Evolutionary conservation across 2,329 filamentous ascomycete genomes (phyloP).

Genomic region (Fusarium floridanum): DNA sequence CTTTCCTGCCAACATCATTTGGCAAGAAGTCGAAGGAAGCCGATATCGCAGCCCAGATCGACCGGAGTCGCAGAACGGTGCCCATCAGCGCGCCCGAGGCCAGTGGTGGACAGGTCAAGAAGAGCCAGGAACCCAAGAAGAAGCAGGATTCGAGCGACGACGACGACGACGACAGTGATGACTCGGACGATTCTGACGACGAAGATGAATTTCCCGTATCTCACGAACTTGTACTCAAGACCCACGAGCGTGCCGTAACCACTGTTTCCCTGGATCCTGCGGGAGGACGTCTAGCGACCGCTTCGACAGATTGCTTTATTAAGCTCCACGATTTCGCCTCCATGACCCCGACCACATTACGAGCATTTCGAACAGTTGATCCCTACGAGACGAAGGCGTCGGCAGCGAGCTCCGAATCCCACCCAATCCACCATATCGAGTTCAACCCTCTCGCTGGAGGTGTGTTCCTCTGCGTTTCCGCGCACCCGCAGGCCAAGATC

Average conservation of each 20-base stretch:
- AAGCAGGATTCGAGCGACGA: conserved; percentile 61
- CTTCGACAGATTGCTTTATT: conserved; percentile 89
- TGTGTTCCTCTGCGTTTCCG: conserved; percentile 87
- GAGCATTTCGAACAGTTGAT: conserved; percentile 93
- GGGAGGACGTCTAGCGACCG: conserved; percentile 87
- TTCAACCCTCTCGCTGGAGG: conserved; percentile 88
- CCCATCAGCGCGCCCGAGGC: conserved; percentile 27
- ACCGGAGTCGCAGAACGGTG: conserved; percentile 76
- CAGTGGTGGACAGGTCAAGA: conserved; percentile 20
- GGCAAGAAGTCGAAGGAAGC: conserved; percentile 83
- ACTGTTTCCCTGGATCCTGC: conserved; percentile 86
- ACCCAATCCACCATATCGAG: conserved; percentile 86
- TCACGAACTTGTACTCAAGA: conserved; percentile 92
- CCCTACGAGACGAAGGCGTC: conserved; percentile 81
- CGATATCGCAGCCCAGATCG: conserved; percentile 84
- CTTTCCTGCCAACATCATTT: conserved; percentile 85
- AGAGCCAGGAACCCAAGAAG: conserved; percentile 35
- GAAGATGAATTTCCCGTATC: conserved; percentile 93
- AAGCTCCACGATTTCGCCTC: conserved; percentile 96
- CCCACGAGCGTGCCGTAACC: conserved; percentile 89
- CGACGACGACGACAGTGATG: conserved; percentile 60
- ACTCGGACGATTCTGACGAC: conserved; percentile 73
- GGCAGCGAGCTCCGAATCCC: conserved; percentile 80
- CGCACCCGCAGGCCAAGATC: conserved; percentile 90
- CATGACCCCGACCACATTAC: conserved; percentile 94